Percentiles rank a stretch among this genome's conserved stretches.
These are phyloP conservation scores for Tolypocladium sp. DNA, from an alignment of 2,329 filamentous ascomycete genomes.

Conservation along the genomic window DNA sequence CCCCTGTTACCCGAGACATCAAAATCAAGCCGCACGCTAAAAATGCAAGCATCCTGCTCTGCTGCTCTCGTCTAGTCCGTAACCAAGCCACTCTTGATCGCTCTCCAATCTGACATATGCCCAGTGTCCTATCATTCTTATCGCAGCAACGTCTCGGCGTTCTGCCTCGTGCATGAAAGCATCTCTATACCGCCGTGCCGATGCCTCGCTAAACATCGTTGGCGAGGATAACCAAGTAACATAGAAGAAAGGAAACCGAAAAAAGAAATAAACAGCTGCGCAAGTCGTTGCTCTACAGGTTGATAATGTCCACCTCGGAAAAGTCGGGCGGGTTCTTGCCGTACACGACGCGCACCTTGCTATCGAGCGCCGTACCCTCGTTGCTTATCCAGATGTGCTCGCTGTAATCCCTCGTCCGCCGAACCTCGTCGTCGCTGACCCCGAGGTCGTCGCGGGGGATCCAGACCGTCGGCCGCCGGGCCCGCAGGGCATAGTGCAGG, in stretches of 20 bases:
- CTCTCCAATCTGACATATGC: background rate
- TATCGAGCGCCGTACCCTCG: slow-evolving; percentile 80
- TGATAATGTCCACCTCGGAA: slow-evolving; percentile 78
- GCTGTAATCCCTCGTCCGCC: slow-evolving; percentile 65
- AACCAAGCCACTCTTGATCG: background rate
- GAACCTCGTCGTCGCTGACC: slow-evolving; percentile 84
- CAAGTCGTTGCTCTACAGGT: slow-evolving; percentile 39
- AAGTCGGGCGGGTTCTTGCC: slow-evolving; percentile 82
- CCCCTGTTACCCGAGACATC: background rate
- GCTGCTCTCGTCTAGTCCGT: background rate
- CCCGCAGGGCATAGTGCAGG: slow-evolving; percentile 78
- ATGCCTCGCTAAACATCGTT: background rate
- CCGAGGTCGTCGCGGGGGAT: slow-evolving; percentile 86
- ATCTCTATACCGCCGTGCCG: background rate
- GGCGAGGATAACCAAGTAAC: too few species aligned
- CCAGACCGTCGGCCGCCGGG: slow-evolving; percentile 83
- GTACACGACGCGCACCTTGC: slow-evolving; percentile 74
- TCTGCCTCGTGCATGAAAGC: background rate
- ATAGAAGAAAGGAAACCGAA: too few species aligned
- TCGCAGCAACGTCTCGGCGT: background rate
- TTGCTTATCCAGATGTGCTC: slow-evolving; percentile 89
- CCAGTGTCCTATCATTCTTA: background rate
- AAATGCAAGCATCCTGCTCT: background rate
- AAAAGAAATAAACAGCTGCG: background rate
- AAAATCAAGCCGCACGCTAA: background rate